Evolutionary conservation across 257 asterid genomes (phyloP), one percentile per base, ranked within the genome.

Genomic region (Euphrasia confusa): DNA sequence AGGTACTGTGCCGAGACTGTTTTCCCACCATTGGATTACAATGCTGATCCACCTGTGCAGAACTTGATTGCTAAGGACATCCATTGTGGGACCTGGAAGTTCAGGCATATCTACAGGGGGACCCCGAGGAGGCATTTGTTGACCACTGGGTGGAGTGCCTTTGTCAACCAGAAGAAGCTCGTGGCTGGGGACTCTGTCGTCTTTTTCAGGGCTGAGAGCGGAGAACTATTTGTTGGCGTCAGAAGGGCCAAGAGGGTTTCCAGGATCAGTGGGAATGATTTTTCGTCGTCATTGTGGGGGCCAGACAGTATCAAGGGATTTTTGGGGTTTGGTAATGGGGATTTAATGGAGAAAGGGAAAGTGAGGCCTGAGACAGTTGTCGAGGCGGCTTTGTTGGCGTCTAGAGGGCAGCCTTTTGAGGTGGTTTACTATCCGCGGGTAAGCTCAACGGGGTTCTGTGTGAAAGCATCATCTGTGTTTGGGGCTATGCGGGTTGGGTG

Each of bases 1-100:
- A 63, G 94, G 30, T 88, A 88, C 50, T 88, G 96, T 39, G 96
- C 96, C 3, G 96, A 88, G 79, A 88, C 94, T 12, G 85, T 88
- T 11, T 88, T 88, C 27, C 96, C 96, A 0, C 66, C 84, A 70
- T 59, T 88, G 77, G 91, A 88, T 79, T 85, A 84, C 75, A 71
- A 84, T 9, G 85, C 94, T 27, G 96, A 84, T 18, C 94, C 96
- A 14, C 96, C 96, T 0, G 90, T 84, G 45, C 96, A 88, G 86
- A 84, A 86, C 1, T 68, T 88, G 66, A 59, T 83, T 63, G 94
- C 78, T 32, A 78, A 83, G 74, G 96, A 88, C 72, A 89, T 88
- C 15, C 96, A 88, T 13, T 90, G 91, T 2, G 80, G 44, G 71
- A 58, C 68, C 58, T 88, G 90, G 89, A 84, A 83, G 45, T 88